Evolutionary conservation across 1,139 yeast genomes (phyloP), one percentile per base, ranked within the genome.

Genomic region (Saccharomyces hybrid): DNA sequence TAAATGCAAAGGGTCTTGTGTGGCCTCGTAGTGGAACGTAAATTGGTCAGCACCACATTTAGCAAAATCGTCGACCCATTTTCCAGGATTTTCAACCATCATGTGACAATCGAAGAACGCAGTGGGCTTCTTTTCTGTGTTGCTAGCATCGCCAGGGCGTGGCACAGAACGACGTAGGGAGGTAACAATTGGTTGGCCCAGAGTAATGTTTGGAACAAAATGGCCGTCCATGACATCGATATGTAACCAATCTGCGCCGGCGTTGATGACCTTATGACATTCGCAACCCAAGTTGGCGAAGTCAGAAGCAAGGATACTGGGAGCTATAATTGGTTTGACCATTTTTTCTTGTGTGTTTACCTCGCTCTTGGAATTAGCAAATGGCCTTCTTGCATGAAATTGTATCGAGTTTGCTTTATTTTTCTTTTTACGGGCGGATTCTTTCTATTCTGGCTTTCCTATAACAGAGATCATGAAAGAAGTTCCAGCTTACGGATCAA

Each of bases 181-280:
- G 57, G 82, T 75, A 56, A 93, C 90, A 54, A 93, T 83, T 55
- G 97, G 96, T 48, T 96, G 89, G 14, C 99, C 99, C 68, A 93
- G 78, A 5, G 97, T 84, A 64, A 93, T 86, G 75, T 95, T 93
- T 62, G 99, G 99, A 51, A 95, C 99, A 72, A 93, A 93, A 73
- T 93, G 93, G 54, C 99, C 98, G 71, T 93, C 99, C 99, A 93
- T 93, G 52, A 93, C 95, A 72, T 93, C 99, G 55, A 93, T 83
- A 72, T 93, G 99, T 59, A 95, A 82, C 99, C 99, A 93, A 65
- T 93, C 96, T 41, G 97, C 96, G 51, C 82, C 80, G 51, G 84
- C 78, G 59, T 83, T 81, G 63, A 88, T 83, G 74, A 91, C 86
- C 56, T 80, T 78, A 69, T 86, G 87, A 72, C 97, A 89, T 61